Percentiles rank a stretch among this genome's conserved stretches.
Conservation (phyloP, 2,329 filamentous ascomycete species). For the Apiospora saccharicola region DNA sequence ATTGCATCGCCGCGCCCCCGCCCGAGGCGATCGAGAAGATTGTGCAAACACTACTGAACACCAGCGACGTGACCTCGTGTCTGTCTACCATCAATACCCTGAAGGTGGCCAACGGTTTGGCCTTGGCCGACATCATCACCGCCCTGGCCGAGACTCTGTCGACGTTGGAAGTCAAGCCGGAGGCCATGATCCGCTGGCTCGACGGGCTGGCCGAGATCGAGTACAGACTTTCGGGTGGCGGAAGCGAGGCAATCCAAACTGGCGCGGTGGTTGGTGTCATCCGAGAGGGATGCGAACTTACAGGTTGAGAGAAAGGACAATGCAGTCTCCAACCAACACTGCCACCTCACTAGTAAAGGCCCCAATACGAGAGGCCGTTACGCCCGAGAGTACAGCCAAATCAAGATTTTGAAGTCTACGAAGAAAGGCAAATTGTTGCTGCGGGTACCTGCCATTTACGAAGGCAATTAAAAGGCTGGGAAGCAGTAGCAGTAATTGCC, state of each 20-base stretch:
- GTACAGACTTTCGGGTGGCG: slow-evolving; percentile 87
- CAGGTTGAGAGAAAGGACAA: slow-evolving; percentile 36
- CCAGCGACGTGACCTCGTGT: slow-evolving; percentile 87
- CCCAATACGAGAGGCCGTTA: not conserved
- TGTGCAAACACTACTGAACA: slow-evolving; percentile 81
- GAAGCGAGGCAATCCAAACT: slow-evolving; percentile 87
- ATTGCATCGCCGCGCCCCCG: slow-evolving; percentile 94
- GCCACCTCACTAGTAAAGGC: not conserved
- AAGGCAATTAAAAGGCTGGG: not conserved
- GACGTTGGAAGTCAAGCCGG: slow-evolving; percentile 82
- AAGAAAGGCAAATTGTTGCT: not conserved
- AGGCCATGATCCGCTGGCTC: slow-evolving; percentile 91
- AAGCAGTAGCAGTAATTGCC: not conserved
- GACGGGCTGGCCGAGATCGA: slow-evolving; percentile 92
- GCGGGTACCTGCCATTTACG: not conserved
- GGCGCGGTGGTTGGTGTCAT: slow-evolving; percentile 92
- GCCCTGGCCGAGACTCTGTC: slow-evolving; percentile 83
- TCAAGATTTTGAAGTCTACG: not conserved
- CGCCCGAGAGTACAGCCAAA: not conserved
- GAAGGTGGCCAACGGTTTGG: slow-evolving; percentile 85
- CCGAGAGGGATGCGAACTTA: slow-evolving; percentile 82
- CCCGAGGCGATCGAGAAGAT: slow-evolving; percentile 89
- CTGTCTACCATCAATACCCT: slow-evolving; percentile 87
- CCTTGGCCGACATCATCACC: slow-evolving; percentile 92
- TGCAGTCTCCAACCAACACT: not conserved